Evolutionary conservation across 2,329 filamentous ascomycete genomes (phyloP).

Genomic region (Chrysosphaeria jannelii): DNA sequence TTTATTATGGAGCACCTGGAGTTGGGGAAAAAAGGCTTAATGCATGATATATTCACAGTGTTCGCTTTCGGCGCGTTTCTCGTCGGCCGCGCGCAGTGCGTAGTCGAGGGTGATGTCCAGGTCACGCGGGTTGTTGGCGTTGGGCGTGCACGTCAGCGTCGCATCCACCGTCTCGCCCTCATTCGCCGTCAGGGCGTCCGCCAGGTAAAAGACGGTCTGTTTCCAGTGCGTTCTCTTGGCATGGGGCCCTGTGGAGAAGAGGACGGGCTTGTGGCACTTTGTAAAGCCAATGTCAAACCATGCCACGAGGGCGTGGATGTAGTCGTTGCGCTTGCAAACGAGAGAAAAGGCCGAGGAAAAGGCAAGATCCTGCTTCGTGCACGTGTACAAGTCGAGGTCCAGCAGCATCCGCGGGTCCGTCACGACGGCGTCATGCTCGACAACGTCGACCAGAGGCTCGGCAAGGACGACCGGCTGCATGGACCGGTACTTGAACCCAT

Average conservation of each 20-base stretch:
- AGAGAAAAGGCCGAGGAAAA: constrained; percentile 59
- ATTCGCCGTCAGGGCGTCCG: constrained; percentile 76
- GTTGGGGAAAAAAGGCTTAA: too few relatives aligned
- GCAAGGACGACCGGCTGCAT: constrained; percentile 82
- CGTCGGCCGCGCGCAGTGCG: constrained; percentile 46
- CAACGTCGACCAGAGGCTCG: constrained; percentile 89
- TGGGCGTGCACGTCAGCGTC: constrained; percentile 55
- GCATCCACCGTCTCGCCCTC: constrained; percentile 54
- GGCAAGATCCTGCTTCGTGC: constrained; percentile 52
- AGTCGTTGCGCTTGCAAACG: constrained; percentile 57
- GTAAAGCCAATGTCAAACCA: constrained; percentile 99
- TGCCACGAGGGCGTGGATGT: constrained; percentile 80
- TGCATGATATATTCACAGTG: constrained; percentile 56
- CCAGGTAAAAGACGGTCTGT: constrained; percentile 95
- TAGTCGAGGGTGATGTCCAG: constrained; percentile 77
- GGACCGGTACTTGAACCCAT: constrained; percentile 87
- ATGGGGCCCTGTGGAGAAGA: constrained; percentile 89
- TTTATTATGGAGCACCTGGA: too few relatives aligned
- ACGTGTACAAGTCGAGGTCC: constrained; percentile 79
- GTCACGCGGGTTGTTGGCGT: constrained; percentile 79
- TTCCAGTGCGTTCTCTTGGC: constrained; percentile 99
- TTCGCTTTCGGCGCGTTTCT: constrained; percentile 35
- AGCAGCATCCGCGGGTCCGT: constrained; percentile 69
- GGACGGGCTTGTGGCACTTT: constrained; percentile 90
- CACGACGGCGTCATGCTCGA: constrained; percentile 88